Conservation (phyloP, 2,329 filamentous ascomycete species). For the Aspergillus ruber region DNA sequence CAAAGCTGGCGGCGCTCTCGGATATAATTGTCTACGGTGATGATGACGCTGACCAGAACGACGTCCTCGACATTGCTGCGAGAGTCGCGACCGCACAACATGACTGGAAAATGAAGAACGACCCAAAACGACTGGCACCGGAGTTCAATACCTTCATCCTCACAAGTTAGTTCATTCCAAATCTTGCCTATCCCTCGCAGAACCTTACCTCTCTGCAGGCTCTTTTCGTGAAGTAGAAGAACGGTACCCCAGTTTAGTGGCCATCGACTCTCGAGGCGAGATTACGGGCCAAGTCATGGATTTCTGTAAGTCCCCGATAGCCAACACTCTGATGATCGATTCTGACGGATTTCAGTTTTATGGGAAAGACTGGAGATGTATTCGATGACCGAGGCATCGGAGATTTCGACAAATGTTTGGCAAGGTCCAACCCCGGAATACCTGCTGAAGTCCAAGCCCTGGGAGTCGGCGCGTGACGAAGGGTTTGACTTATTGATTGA, state of each 20-base stretch:
- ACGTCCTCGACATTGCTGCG: conserved; percentile 59
- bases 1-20: conserved; percentile 78
- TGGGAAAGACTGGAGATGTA: conserved; percentile 92
- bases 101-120: conserved; percentile 63
- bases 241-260: conserved; percentile 62
- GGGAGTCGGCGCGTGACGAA: conserved; percentile 45
- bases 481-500: conserved; percentile 78
- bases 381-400: conserved; percentile 79
- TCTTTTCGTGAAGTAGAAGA: conserved; percentile 67
- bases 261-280: conserved; percentile 64
- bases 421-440: conserved; percentile 79
- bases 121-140: conserved; percentile 50
- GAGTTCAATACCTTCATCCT: conserved; percentile 81
- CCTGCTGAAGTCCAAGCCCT: conserved; percentile 38
- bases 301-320: conserved; percentile 55
- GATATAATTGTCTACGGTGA: conserved; percentile 92
- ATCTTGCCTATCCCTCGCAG: conserved; percentile 6
- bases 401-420: conserved; percentile 86
- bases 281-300: conserved; percentile 75
- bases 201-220: conserved; percentile 34
- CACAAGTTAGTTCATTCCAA: conserved; percentile 41
- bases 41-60: conserved; percentile 54
- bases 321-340: not conserved
- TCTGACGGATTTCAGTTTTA: conserved; percentile 46
- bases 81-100: conserved; percentile 68